Evolutionary conservation across 2,329 filamentous ascomycete species (phyloP).

Genomic region (Trichoderma aggressivum): DNA sequence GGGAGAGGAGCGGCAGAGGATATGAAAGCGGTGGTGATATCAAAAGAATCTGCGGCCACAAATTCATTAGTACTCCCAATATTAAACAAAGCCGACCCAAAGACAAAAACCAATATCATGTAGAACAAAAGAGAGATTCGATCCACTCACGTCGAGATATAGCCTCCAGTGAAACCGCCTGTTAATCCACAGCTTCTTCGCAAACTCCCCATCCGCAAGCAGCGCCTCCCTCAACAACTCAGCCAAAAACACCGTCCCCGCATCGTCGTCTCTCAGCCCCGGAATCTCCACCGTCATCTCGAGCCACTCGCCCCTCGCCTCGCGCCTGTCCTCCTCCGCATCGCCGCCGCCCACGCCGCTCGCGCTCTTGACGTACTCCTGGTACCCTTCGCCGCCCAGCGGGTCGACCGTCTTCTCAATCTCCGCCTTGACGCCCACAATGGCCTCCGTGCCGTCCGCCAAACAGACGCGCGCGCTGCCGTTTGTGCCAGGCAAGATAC

Average conservation of each 20-base stretch:
- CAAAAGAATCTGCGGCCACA: slow-evolving; percentile 69
- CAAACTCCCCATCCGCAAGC: slow-evolving; percentile 66
- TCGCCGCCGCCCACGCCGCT: slow-evolving; percentile 38
- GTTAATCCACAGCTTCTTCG: slow-evolving; percentile 80
- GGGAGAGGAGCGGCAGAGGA: slow-evolving; percentile 84
- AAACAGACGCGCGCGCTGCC: slow-evolving; percentile 93
- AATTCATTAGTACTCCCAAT: not conserved
- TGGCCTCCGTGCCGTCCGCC: slow-evolving; percentile 89
- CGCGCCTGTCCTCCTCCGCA: slow-evolving; percentile 38
- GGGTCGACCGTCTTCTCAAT: slow-evolving; percentile 66
- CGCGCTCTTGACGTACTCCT: slow-evolving; percentile 24
- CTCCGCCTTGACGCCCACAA: slow-evolving; percentile 94
- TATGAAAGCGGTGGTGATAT: slow-evolving; percentile 93
- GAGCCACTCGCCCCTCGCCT: slow-evolving; percentile 68
- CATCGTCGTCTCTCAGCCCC: slow-evolving; percentile 85
- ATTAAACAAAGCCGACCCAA: not conserved
- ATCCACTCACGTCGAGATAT: slow-evolving; percentile 76
- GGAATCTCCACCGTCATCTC: slow-evolving; percentile 91
- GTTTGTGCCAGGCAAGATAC: slow-evolving; percentile 83
- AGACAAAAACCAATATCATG: not conserved
- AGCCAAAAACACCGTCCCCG: slow-evolving; percentile 78
- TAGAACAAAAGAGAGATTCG: not conserved
- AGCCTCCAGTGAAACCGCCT: slow-evolving; percentile 92
- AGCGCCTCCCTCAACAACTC: slow-evolving; percentile 88
- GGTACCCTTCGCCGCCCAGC: slow-evolving; percentile 25